These are phyloP conservation scores for Thamnidium elegans DNA, from an alignment of 192 early-diverging fungal species.

Conservation along the genomic window DNA sequence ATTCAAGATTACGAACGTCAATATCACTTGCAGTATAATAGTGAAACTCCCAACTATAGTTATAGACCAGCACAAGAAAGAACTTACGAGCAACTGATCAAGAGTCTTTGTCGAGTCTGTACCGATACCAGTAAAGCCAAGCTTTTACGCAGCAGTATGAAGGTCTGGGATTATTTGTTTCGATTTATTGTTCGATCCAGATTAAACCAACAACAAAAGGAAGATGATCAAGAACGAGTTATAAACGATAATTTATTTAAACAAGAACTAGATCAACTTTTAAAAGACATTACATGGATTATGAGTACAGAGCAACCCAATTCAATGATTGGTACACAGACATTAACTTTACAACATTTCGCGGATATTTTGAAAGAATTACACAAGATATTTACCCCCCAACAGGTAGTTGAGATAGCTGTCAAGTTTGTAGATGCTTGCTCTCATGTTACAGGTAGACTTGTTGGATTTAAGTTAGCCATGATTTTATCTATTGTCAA, in stretches of 20 bases:
- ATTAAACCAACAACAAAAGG: slow-evolving; percentile 25
- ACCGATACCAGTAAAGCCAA: slow-evolving; percentile 35
- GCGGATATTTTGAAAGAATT: slow-evolving; percentile 43
- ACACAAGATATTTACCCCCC: slow-evolving; percentile 26
- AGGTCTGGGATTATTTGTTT: slow-evolving; percentile 62
- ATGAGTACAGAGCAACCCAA: slow-evolving; percentile 53
- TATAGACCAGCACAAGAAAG: neutral
- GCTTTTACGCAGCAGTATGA: slow-evolving; percentile 53
- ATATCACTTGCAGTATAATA: neutral
- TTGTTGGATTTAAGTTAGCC: slow-evolving; percentile 31
- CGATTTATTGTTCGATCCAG: slow-evolving; percentile 53
- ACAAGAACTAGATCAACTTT: slow-evolving; percentile 40
- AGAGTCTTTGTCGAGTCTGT: slow-evolving; percentile 32
- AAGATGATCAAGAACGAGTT: slow-evolving; percentile 24
- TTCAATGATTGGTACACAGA: slow-evolving; percentile 58
- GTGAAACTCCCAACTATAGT: neutral
- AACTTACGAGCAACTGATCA: slow-evolving; percentile 39
- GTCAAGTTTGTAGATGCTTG: slow-evolving; percentile 35
- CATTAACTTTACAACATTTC: slow-evolving; percentile 52
- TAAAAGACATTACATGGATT: slow-evolving; percentile 44
- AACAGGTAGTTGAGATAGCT: slow-evolving; percentile 34
- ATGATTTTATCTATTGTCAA: slow-evolving; percentile 34
- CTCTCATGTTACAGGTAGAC: slow-evolving; percentile 32
- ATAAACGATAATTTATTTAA: slow-evolving; percentile 38
- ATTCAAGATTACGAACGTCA: slow-evolving; percentile 10